Base-by-base conservation (phyloP, 345 rosid genomes). In the Leavenworthia alabamica region DNA sequence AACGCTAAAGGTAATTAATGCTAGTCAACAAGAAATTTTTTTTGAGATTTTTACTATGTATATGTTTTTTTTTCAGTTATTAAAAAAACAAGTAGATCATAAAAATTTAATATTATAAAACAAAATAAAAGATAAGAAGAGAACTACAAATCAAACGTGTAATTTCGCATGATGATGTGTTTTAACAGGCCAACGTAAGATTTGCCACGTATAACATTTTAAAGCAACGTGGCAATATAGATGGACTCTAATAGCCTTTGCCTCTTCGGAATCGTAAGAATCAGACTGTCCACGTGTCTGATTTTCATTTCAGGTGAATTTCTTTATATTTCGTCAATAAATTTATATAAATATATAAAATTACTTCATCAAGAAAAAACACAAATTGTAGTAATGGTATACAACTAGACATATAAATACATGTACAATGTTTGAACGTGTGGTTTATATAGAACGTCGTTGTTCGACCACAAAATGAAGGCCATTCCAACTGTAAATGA, bases 181-280 rank as follows among this genome's bases (percentile, higher is more conserved):
- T 13, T 33, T 11, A 33, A 46, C 23, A 2, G 23, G 12, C 39
- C 62, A 56, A 46, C 56, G 46, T 7, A 27, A 41, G 24, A 33
- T 19, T 16, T 52, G 55, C 40, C 67, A 68, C 62, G 60, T 60
- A 23, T 56, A 22, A 43, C 5, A 1, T 0, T 40, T 3, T 6
- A 6, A 19, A 31, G 29, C 54, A 23, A 60, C 73, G 66, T 68
- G 73, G 67, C 60, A 60, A 31, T 6, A 35, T 6, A 19, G 33
- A 48, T 60, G 73, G 41, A 43, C 41, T 44, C 20, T 4, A 17
- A 16, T 54, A 67, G 44, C 4, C 54, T n/a, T 59, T 40, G 67
- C 22, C 66, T 60, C 46, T 60, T 52, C 15, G 12, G 28, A 14
- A 23, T 40, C 39, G 47, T 4, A 22, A 31, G 54, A 43, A 43